phyloP scores from a whole-genome alignment of 768 basidiomycete species.

The Lactarius deliciosus region DNA sequence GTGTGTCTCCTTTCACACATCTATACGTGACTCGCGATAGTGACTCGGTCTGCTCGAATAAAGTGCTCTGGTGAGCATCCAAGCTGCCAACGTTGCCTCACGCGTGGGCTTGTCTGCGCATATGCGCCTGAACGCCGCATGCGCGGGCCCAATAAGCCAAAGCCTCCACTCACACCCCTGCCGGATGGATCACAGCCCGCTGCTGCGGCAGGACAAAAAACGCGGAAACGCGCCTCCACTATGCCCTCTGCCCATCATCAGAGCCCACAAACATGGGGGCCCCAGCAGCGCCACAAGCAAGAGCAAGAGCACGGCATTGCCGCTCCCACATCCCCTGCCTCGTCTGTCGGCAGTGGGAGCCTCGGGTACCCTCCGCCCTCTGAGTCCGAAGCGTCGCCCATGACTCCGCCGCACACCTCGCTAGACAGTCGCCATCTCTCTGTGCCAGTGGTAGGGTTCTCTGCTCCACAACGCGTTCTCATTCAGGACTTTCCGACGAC shows the following conservation, averaged over 20 bases:
- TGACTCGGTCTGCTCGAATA: background rate
- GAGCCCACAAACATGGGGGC: background rate
- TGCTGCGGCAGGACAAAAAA: constrained; percentile 5
- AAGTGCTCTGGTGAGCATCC: constrained; percentile 76
- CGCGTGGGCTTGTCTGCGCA: constrained; percentile 57
- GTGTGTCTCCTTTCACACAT: constrained; percentile 39
- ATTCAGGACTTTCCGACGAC: constrained; percentile 7
- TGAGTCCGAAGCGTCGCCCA: constrained; percentile 25
- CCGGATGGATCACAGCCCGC: constrained; percentile 4
- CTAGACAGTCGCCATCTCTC: constrained; percentile 9
- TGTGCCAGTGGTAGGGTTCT: background rate
- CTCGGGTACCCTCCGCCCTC: constrained; percentile 4
- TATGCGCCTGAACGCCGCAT: constrained; percentile 68
- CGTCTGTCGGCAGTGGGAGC: constrained; percentile 20
- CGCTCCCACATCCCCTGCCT: constrained; percentile 16
- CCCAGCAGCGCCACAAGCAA: background rate
- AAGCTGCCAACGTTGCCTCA: constrained; percentile 61
- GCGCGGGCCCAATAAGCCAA: constrained; percentile 60
- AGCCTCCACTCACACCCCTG: constrained; percentile 28
- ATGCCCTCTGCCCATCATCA: constrained; percentile 20
- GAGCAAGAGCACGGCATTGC: constrained; percentile 3
- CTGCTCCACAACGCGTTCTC: background rate
- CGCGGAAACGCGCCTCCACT: constrained; percentile 22
- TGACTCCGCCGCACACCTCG: constrained; percentile 25
- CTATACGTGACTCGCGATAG: background rate